phyloP scores from a whole-genome alignment of 202 grass and related monocot genomes.

The Miscanthus sacchariflorus region DNA sequence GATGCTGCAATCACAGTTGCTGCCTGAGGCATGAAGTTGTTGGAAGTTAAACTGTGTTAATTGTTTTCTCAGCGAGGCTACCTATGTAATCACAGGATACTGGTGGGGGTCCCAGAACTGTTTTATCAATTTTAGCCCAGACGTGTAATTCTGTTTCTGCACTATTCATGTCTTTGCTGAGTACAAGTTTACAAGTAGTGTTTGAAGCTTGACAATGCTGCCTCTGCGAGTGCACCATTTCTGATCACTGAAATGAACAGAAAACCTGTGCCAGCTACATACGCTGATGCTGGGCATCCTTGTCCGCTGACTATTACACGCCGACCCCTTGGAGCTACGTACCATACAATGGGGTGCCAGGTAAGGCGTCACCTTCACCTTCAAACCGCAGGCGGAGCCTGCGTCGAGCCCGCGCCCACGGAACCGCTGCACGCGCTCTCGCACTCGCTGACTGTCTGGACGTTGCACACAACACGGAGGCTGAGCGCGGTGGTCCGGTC shows the following conservation, averaged over 20 bases:
- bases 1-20: constrained; percentile 6
- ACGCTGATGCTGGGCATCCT: background rate
- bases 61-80: constrained; percentile 35
- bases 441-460: too few relatives aligned
- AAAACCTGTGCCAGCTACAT: background rate
- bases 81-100: constrained; percentile 51
- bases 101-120: constrained; percentile 20
- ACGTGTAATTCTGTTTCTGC: constrained; percentile 21
- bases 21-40: constrained; percentile 4
- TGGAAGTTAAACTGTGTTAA: background rate
- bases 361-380: too few relatives aligned
- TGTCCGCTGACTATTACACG: too few relatives aligned
- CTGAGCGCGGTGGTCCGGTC: too few relatives aligned
- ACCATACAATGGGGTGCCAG: too few relatives aligned
- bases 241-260: background rate
- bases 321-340: too few relatives aligned
- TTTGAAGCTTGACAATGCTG: background rate
- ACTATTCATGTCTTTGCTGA: background rate
- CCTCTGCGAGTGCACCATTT: background rate
- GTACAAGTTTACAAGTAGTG: background rate
- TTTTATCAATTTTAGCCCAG: constrained; percentile 42
- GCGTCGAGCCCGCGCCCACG: too few relatives aligned
- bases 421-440: too few relatives aligned
- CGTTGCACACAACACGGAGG: too few relatives aligned
- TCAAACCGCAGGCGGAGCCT: too few relatives aligned